These are phyloP conservation scores for Grosmannia penicillata DNA, from an alignment of 2,329 filamentous ascomycete genomes.

Conservation along the genomic window DNA sequence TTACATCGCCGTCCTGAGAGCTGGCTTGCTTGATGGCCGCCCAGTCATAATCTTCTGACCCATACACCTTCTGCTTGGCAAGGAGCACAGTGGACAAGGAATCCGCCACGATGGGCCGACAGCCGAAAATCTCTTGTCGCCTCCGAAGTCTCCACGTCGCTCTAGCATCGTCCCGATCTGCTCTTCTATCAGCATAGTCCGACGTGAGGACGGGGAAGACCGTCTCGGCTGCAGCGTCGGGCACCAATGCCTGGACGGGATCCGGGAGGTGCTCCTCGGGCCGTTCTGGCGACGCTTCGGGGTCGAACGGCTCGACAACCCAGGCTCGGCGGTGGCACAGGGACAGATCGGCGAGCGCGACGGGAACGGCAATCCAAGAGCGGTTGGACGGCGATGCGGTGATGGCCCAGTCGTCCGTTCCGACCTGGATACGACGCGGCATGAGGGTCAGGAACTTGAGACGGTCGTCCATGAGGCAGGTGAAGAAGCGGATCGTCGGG, in stretches of 20 bases:
- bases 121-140: conserved; percentile 7
- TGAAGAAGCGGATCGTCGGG: conserved; percentile 6
- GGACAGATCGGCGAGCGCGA: conserved; percentile 7
- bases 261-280: conserved; percentile 3
- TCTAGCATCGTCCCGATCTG: not conserved
- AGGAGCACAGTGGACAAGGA: conserved; percentile 4
- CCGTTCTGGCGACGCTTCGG: conserved; percentile 1
- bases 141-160: conserved; percentile 9
- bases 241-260: not conserved
- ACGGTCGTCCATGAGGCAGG: not conserved
- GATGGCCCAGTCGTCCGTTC: conserved; percentile 3
- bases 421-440: conserved; percentile 8
- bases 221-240: not conserved
- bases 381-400: conserved; percentile 7
- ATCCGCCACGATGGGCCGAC: not conserved
- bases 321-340: conserved; percentile 9
- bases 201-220: conserved; percentile 8
- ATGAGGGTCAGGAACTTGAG: not conserved
- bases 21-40: not conserved
- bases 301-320: conserved; percentile 12
- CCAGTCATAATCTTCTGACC: conserved; percentile 7
- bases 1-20: no score
- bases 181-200: conserved; percentile 8
- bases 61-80: conserved; percentile 12
- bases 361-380: conserved; percentile 9